Percentiles rank a stretch among this genome's conserved stretches.
These are phyloP conservation scores for Diaporthe australafricana DNA, from an alignment of 2,329 filamentous ascomycete species.

Conservation along the genomic window DNA sequence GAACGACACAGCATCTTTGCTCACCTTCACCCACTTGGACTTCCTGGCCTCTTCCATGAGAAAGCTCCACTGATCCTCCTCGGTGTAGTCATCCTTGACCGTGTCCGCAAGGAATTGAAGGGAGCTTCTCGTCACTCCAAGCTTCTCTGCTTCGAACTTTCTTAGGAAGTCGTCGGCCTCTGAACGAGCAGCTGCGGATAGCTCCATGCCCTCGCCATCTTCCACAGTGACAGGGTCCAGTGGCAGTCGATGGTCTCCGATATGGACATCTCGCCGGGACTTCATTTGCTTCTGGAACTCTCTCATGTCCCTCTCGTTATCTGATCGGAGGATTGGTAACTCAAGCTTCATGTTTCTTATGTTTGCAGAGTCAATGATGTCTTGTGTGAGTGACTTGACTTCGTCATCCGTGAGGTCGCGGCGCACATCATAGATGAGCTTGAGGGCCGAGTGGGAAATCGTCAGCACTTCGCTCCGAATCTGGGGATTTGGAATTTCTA, in stretches of 20 bases:
- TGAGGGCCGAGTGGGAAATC: conserved; percentile 5
- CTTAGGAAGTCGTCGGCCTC: conserved; percentile 34
- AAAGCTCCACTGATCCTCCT: conserved; percentile 36
- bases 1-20: not conserved
- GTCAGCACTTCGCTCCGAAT: not conserved
- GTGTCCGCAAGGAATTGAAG: conserved; percentile 38
- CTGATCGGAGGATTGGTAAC: conserved; percentile 41
- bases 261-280: conserved; percentile 32
- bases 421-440: conserved; percentile 22
- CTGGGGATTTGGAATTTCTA: conserved; percentile 6
- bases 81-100: conserved; percentile 39
- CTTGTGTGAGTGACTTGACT: conserved; percentile 3
- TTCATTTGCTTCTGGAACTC: conserved; percentile 34
- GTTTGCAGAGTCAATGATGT: conserved; percentile 6
- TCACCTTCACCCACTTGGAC: conserved; percentile 40
- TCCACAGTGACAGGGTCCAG: conserved; percentile 40
- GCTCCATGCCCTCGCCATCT: conserved; percentile 43
- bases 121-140: conserved; percentile 40
- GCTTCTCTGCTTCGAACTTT: conserved; percentile 38
- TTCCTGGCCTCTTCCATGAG: conserved; percentile 15
- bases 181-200: conserved; percentile 34
- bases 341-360: conserved; percentile 40
- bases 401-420: conserved; percentile 26
- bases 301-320: conserved; percentile 41
- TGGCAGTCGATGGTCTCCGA: conserved; percentile 41